Conservation (phyloP, 2,329 filamentous ascomycete species). For the Neonectria punicea region DNA sequence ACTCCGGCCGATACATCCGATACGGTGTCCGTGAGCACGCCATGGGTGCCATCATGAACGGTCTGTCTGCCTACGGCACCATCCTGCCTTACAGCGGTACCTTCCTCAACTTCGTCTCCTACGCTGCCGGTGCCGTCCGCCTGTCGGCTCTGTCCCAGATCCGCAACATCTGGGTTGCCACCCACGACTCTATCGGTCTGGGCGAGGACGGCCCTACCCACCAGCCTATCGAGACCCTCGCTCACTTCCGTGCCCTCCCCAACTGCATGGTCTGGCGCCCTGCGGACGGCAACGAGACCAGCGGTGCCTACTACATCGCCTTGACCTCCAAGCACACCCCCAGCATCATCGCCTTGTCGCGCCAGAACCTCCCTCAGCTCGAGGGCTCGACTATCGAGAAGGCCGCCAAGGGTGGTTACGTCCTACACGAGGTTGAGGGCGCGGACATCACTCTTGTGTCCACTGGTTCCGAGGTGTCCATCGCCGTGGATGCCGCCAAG, state of each 20-base stretch:
- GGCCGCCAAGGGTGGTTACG: conserved; percentile 95
- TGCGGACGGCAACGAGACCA: conserved; percentile 98
- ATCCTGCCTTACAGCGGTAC: conserved; percentile 94
- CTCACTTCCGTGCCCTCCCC: conserved; percentile 97
- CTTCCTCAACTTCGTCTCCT: conserved; percentile 99
- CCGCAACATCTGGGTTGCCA: conserved; percentile 94
- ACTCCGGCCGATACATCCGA: conserved; percentile 89
- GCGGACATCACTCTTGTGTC: conserved; percentile 91
- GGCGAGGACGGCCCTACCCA: conserved; percentile 99
- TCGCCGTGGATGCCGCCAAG: conserved; percentile 93
- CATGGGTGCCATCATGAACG: conserved; percentile 95
- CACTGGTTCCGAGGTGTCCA: conserved; percentile 94
- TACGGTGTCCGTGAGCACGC: conserved; percentile 93
- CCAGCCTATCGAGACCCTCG: conserved; percentile 98
- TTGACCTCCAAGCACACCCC: conserved; percentile 91
- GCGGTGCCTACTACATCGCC: conserved; percentile 95
- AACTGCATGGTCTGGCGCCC: conserved; percentile 99
- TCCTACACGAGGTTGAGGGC: conserved; percentile 83
- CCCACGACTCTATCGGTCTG: conserved; percentile 98
- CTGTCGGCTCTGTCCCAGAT: conserved; percentile 91
- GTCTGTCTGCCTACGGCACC: conserved; percentile 93
- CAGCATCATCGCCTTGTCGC: conserved; percentile 92
- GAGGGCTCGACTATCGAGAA: conserved; percentile 92
- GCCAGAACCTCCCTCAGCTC: conserved; percentile 98
- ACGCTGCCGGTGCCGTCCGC: conserved; percentile 94